Evolutionary conservation across 1,284 basidiomycete species (phyloP).

Genomic region (Kalmanozyma brasiliensis): DNA sequence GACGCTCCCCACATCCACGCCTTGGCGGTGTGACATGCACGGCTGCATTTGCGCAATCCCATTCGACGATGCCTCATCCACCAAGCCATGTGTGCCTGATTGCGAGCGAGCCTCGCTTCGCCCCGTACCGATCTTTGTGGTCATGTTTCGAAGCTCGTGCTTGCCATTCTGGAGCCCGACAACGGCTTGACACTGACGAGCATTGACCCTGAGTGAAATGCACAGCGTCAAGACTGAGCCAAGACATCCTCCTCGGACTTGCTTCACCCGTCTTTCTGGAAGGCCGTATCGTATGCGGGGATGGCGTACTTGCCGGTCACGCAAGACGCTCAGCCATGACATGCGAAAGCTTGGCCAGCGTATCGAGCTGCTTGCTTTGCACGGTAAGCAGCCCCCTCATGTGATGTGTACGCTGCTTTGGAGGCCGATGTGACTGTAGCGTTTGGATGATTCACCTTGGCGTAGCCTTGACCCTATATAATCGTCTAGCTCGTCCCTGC

Average conservation of each 20-base stretch:
- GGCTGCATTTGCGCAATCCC: slow-evolving; percentile 13
- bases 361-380: too few species aligned
- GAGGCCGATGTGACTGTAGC: too few species aligned
- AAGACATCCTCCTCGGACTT: slow-evolving; percentile 10
- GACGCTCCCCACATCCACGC: too few species aligned
- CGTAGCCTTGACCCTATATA: not conserved
- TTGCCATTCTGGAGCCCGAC: slow-evolving; percentile 39
- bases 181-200: slow-evolving; percentile 1
- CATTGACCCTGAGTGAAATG: too few species aligned
- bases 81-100: slow-evolving; percentile 5
- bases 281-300: not conserved
- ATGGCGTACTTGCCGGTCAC: slow-evolving; percentile 28
- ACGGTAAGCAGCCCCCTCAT: too few species aligned
- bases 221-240: too few species aligned
- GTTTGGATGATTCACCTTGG: slow-evolving; percentile 2
- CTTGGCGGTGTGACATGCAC: too few species aligned
- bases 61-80: slow-evolving; percentile 7
- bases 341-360: not conserved
- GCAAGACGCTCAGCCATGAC: slow-evolving; percentile 26
- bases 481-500: not conserved
- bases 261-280: slow-evolving; percentile 3
- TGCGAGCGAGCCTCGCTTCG: too few species aligned
- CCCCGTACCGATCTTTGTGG: too few species aligned
- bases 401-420: too few species aligned
- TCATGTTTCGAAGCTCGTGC: slow-evolving; percentile 39